These are phyloP conservation scores for Echinochloa phyllopogon DNA, from an alignment of 176 grass and related monocot species.

Conservation along the genomic window DNA sequence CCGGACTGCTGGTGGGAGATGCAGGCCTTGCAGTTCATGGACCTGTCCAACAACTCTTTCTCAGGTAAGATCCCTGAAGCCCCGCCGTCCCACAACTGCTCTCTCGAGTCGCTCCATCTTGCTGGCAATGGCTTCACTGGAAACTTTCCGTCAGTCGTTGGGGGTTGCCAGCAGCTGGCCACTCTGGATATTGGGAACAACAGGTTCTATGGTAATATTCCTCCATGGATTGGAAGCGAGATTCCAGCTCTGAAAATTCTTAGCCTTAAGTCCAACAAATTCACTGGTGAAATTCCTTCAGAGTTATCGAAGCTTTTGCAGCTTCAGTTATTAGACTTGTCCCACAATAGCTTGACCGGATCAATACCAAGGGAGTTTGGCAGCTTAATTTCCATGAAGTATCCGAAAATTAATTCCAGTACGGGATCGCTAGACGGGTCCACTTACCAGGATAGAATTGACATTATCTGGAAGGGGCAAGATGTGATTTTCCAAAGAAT, in stretches of 20 bases:
- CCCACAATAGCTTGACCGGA: conserved; percentile 61
- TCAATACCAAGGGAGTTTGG: conserved; percentile 55
- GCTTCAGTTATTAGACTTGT: conserved; percentile 69
- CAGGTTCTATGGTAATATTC: conserved; percentile 55
- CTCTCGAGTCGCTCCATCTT: conserved; percentile 69
- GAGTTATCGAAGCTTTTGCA: conserved; percentile 43
- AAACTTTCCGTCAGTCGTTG: conserved; percentile 37
- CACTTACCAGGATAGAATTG: conserved; percentile 54
- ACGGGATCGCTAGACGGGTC: neutral
- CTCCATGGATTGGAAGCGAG: conserved; percentile 53
- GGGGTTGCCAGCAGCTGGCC: conserved; percentile 23
- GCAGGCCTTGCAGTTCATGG: conserved; percentile 54
- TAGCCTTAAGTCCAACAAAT: conserved; percentile 58
- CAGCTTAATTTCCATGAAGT: conserved; percentile 58
- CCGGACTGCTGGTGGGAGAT: conserved; percentile 64
- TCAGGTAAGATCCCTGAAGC: conserved; percentile 54
- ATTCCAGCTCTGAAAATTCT: conserved; percentile 56
- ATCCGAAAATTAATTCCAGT: conserved; percentile 19
- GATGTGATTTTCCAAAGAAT: conserved; percentile 44
- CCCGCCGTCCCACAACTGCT: conserved; percentile 19
- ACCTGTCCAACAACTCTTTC: conserved; percentile 65
- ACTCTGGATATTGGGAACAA: conserved; percentile 68
- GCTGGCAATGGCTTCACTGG: conserved; percentile 56
- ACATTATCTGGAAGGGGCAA: conserved; percentile 74
- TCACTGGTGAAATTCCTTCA: conserved; percentile 50